Percentiles rank a stretch among this genome's conserved stretches.
Evolutionary conservation across 805 yeast genomes (phyloP).

Genomic region (Ogataea saltuana): DNA sequence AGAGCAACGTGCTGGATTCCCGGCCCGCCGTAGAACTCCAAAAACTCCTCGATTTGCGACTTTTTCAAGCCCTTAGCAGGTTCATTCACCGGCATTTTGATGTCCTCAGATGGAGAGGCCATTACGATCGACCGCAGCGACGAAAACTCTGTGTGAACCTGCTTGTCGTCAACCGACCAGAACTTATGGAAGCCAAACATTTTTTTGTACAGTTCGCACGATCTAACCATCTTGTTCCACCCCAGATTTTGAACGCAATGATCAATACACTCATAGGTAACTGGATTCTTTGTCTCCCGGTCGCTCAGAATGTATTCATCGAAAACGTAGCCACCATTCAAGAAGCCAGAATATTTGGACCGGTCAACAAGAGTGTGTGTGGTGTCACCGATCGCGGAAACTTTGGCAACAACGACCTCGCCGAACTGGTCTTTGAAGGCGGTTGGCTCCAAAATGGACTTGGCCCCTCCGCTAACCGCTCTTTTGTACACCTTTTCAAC

Average conservation of each 20-base stretch:
- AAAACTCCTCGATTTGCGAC: conserved; percentile 82
- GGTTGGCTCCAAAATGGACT: conserved; percentile 29
- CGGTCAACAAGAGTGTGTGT: conserved; percentile 67
- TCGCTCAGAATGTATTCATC: conserved; percentile 3
- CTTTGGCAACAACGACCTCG: conserved; percentile 49
- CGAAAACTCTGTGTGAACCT: conserved; percentile 67
- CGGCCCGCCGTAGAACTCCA: conserved; percentile 73
- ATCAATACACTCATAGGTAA: conserved; percentile 53
- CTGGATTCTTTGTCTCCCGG: conserved; percentile 6
- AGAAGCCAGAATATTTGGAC: conserved; percentile 27
- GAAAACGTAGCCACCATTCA: conserved; percentile 26
- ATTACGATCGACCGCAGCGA: conserved; percentile 75
- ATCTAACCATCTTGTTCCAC: conserved; percentile 63
- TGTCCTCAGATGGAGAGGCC: conserved; percentile 62
- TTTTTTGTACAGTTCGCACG: conserved; percentile 59
- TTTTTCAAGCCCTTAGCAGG: conserved; percentile 68
- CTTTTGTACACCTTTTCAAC: conserved; percentile 44
- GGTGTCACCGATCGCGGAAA: conserved; percentile 59
- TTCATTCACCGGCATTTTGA: conserved; percentile 84
- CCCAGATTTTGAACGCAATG: conserved; percentile 81
- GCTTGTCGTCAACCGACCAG: conserved; percentile 84
- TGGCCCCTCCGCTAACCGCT: conserved; percentile 56
- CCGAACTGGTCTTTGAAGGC: conserved; percentile 49
- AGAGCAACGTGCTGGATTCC: conserved; percentile 86
- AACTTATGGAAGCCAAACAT: conserved; percentile 74